Evolutionary conservation across 331 rosid species (phyloP).

Genomic region (Pyrus hybrid): DNA sequence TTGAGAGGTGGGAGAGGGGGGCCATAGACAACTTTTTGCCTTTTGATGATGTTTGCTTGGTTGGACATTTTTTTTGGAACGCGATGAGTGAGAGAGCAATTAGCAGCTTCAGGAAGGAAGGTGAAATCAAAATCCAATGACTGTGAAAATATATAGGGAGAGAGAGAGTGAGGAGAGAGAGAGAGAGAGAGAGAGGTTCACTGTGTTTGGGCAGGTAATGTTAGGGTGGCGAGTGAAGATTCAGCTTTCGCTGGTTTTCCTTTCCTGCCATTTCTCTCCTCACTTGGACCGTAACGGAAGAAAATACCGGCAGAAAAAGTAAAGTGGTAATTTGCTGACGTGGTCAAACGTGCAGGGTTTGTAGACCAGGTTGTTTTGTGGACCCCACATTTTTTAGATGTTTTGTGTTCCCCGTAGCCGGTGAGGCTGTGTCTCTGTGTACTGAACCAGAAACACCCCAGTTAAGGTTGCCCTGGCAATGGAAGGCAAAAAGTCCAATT

Average conservation of each 20-base stretch:
- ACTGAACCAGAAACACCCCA: too few relatives aligned
- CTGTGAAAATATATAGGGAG: background rate
- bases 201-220: background rate
- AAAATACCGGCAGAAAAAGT: background rate
- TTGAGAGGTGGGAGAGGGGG: too few relatives aligned
- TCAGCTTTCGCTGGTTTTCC: slow-evolving; percentile 8
- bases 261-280: background rate
- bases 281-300: background rate
- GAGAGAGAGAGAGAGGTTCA: background rate
- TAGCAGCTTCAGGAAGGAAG: background rate
- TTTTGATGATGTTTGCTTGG: too few relatives aligned
- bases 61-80: too few relatives aligned
- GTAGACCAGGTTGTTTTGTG: background rate
- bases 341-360: background rate
- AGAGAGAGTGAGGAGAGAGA: background rate
- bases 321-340: background rate
- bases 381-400: background rate
- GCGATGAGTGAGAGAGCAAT: too few relatives aligned
- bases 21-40: too few relatives aligned
- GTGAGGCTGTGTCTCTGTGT: background rate
- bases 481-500: background rate
- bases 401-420: background rate
- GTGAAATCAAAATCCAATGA: background rate
- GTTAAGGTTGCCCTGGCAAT: too few relatives aligned
- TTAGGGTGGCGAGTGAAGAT: background rate